Base-by-base conservation (phyloP, 2,329 filamentous ascomycete genomes). In the Fusarium nygamai region DNA sequence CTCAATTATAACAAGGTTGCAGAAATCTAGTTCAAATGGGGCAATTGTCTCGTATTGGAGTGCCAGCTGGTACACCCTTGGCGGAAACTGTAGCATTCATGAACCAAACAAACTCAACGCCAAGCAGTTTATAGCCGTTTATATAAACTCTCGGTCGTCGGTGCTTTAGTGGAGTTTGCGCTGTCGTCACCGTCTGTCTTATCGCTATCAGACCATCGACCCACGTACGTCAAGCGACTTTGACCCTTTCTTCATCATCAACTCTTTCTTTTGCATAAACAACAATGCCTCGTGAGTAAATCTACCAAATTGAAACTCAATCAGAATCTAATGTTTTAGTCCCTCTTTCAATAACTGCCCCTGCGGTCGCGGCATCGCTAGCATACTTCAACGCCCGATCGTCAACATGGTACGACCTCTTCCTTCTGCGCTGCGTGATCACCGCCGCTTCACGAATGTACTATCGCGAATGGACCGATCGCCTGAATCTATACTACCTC, bases 381-480 rank as follows among this genome's bases (percentile, higher is more conserved):
- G 92, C 93, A 38, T 97, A 97, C 81, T 82, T 96, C 76, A 94
- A 96, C 79, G 94, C 93, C 47, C 91, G 89, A 80, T 88, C 87
- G 67, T 87, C 88, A 12, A 76, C 95, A 50, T 91, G 86, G 80
- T 91, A 93, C 80, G 94, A 97, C 81, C 81, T 85, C 48, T 80
- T 83, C 13, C 81, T 95, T 22, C 78, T 96, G n/a, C 85, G 84
- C 39, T 86, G 87, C 60, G 82, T 89, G 44, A 43, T 89, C 19
- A 86, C 85, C 36, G 82, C 87, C 24, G 76, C 84, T 19, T 69
- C 87, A 46, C 83, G 82, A 24, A 81, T 86, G 51, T 79, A 81
- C 14, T 80, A 85, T 69, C 86, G 87, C 71, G 86, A 91, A 77
- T 86, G 85, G 61, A 84, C 83, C 29, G 92, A 93, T 76, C 88